Conservation (phyloP, 2,329 filamentous ascomycete genomes). For the Cadophora malorum region DNA sequence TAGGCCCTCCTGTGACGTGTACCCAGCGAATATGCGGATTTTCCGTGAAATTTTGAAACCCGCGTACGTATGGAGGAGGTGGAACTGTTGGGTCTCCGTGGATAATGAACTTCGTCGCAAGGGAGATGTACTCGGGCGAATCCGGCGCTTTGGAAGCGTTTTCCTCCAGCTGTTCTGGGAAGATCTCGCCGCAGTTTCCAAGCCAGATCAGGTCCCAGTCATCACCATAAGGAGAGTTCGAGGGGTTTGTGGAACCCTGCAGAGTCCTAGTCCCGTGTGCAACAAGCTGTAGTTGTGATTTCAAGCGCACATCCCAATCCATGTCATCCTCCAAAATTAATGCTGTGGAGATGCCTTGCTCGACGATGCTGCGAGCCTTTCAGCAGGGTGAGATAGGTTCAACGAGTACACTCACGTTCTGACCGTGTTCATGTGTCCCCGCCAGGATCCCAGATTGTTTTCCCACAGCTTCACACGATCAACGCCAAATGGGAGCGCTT, state of each 20-base stretch:
- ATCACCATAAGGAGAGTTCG: conserved; percentile 41
- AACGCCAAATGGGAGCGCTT: conserved; percentile 48
- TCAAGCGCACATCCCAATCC: conserved; percentile 52
- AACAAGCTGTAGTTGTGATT: conserved; percentile 45
- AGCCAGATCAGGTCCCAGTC: conserved; percentile 49
- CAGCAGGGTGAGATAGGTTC: too few species aligned
- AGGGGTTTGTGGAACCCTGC: background rate
- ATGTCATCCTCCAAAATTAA: conserved; percentile 54
- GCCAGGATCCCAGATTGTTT: conserved; percentile 51
- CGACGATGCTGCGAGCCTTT: conserved; percentile 43
- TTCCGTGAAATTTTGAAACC: conserved; percentile 26
- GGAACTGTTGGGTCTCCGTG: conserved; percentile 41
- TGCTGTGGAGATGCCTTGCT: conserved; percentile 47
- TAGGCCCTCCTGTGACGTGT: conserved; percentile 40
- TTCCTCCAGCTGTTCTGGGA: conserved; percentile 26
- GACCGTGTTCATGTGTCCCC: conserved; percentile 50
- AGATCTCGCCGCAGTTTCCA: conserved; percentile 47
- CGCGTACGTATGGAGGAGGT: conserved; percentile 27
- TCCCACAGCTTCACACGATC: conserved; percentile 30
- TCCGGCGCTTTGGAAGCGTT: conserved; percentile 17
- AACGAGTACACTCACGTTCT: conserved; percentile 37
- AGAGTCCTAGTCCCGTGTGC: conserved; percentile 21
- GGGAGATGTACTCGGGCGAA: conserved; percentile 15
- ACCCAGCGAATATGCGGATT: conserved; percentile 40
- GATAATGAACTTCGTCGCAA: conserved; percentile 36